Base-by-base conservation (phyloP, 768 basidiomycete species). In the Trametes cinnabarina region DNA sequence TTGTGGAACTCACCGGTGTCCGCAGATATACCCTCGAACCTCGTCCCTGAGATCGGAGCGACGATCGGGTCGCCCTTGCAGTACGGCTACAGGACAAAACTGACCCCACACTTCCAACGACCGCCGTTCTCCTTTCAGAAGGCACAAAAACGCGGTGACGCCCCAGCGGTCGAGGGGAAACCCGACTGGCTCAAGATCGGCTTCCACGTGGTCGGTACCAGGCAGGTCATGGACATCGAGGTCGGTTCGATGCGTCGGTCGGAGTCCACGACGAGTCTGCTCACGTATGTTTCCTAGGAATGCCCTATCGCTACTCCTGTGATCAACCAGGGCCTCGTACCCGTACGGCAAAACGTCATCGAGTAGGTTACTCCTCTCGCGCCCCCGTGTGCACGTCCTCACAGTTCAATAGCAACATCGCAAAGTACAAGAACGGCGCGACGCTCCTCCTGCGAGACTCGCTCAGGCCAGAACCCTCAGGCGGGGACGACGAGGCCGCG, bases 41-140 rank as follows among this genome's bases (percentile, higher is more conserved):
- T 76, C 0, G 73, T 96, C 1, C 94, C 96, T 8, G 51, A 71
- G 0, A 84, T 94, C 19, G 79, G 80, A 37, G 73, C 85, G 0
- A 97, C 94, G 0, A 85, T 94, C 7, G 82, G 84, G n/a, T 94
- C 92, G 0, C 97, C 96, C 0, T 77, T 91, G 47, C 85, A 95
- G 52, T 98, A 96, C 69, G 83, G 80, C 50, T 99, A 99, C 70
- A 85, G 96, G 30, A 99, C 97, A 2, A 99, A 99, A 74, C 86
- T 99, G 51, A 98, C 97, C 0, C 97, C 97, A 0, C 97, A 99
- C 70, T 98, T 98, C 60, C 91, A 94, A 22, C 81, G 86, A 0
- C 86, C 93, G 0, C 81, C 83, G 1, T 84, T 78, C 53, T 65
- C 68, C 30, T 47, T 62, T 14, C 66, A 63, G 51, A 74, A 69